Evolutionary conservation across 2,329 filamentous ascomycete genomes (phyloP).

Genomic region (Cyclaneusma minus): DNA sequence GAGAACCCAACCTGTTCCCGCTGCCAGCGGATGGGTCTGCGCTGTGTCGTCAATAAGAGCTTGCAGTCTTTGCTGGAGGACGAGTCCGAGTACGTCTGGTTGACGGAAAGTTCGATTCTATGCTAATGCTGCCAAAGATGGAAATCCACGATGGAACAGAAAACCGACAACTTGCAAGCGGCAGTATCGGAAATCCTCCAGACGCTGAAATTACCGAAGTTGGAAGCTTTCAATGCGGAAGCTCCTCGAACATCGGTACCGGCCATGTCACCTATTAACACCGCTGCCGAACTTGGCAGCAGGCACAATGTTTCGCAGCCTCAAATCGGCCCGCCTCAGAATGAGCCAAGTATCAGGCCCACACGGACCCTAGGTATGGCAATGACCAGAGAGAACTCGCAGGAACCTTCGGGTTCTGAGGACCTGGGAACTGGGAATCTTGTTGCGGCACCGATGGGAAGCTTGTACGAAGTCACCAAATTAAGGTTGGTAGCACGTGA

Average conservation of each 20-base stretch:
- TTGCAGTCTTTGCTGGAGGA: slow-evolving; percentile 38
- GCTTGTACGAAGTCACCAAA: slow-evolving; percentile 36
- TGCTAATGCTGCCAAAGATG: slow-evolving; percentile 23
- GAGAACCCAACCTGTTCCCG: slow-evolving; percentile 25
- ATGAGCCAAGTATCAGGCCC: no score
- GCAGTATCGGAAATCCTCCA: slow-evolving; percentile 28
- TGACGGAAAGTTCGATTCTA: no score
- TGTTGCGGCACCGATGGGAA: slow-evolving; percentile 30
- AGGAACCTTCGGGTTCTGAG: no score
- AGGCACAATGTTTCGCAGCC: no score
- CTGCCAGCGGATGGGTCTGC: slow-evolving; percentile 31
- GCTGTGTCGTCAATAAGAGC: slow-evolving; percentile 38
- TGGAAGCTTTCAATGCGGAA: slow-evolving; percentile 18
- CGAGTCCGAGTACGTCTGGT: slow-evolving; percentile 33
- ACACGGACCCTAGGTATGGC: slow-evolving; percentile 26
- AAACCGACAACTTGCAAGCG: slow-evolving; percentile 25
- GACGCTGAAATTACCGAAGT: slow-evolving; percentile 24
- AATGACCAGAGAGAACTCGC: slow-evolving; percentile 28
- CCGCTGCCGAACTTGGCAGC: background rate
- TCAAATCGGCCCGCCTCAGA: no score
- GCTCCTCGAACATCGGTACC: slow-evolving; percentile 10
- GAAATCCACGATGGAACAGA: slow-evolving; percentile 26
- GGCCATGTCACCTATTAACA: slow-evolving; percentile 8
- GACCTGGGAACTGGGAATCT: no score
- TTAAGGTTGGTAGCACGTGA: no score